Evolutionary conservation across 306 rosid genomes (phyloP), one percentile per base, ranked within the genome.

Genomic region (Lablab purpureus): DNA sequence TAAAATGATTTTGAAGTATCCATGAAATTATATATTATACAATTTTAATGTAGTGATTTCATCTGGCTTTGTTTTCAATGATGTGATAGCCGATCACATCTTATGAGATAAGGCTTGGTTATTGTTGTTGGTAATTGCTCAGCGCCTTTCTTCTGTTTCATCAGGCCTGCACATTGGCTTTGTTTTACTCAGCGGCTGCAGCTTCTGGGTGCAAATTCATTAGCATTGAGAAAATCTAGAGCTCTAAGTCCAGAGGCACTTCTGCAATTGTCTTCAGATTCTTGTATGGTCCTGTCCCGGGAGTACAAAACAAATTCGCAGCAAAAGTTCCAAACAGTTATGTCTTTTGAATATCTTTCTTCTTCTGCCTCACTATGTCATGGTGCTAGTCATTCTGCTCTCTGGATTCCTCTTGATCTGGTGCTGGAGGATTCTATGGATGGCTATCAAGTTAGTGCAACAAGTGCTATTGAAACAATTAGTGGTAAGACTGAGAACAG

Each of bases 401-500:
- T 93, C 83, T 95, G 99, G 98, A 91, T 93, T 91, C 99, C 98
- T 49, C 97, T 95, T 69, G 99, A 95, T 83, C 87, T 95, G 40
- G 91, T 87, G 72, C 74, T 95, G 72, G 99, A 95, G 93, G 99
- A 95, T 84, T 92, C 97, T 77, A 91, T 95, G 98, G 98, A 95
- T 81, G 97, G 96, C 81, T 95, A 93, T 87, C 92, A 91, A 88
- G 97, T 90, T 60, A 92, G 92, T 37, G 88, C 99, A 83, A 90
- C 92, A 23, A 91, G 98, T 87, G 90, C 96, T 69, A 88, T 95
- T 70, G 99, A 95, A 90, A 85, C 70, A 88, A 87, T 90, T 76
- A 84, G 89, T 0, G 91, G 99, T 95, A 87, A 81, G 71, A 74
- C 60, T 52, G 45, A 77, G 50, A 75, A 36, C 79, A 65, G 46